Evolutionary conservation across 2,329 filamentous ascomycete genomes (phyloP).

Genomic region (Xylariales sp.): DNA sequence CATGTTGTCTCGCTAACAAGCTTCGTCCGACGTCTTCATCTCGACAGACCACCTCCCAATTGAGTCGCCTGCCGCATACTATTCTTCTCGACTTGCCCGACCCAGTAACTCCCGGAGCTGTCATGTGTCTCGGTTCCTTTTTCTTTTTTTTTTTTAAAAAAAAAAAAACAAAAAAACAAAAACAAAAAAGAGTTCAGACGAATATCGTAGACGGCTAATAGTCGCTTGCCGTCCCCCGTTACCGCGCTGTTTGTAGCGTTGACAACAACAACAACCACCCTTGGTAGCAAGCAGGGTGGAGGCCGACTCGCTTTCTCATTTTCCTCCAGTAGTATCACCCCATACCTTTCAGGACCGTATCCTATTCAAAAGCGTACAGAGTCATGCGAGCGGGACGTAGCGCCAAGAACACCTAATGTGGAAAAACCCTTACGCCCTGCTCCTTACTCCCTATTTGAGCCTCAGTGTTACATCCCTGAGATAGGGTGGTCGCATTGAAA

Average conservation of each 20-base stretch:
- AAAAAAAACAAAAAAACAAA: no score
- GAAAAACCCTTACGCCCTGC: background rate
- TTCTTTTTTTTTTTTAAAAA: no score
- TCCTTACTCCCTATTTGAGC: constrained; percentile 20
- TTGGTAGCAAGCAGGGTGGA: background rate
- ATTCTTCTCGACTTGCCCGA: constrained; percentile 2
- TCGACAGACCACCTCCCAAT: background rate
- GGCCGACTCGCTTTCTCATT: constrained; percentile 7
- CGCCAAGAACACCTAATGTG: constrained; percentile 6
- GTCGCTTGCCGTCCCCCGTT: background rate
- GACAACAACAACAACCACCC: background rate
- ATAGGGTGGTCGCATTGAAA: constrained; percentile 24
- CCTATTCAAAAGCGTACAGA: background rate
- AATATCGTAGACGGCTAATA: background rate
- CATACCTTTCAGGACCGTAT: background rate
- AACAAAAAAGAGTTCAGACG: no score
- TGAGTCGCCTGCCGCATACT: background rate
- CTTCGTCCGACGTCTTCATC: constrained; percentile 2
- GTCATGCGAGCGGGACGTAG: background rate
- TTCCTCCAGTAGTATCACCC: constrained; percentile 11
- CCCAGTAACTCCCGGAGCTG: background rate
- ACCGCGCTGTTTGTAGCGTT: background rate
- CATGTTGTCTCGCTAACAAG: background rate
- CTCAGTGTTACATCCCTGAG: constrained; percentile 26
- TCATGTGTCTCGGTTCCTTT: no score